Evolutionary conservation across 164 flowering plant genomes (phyloP).

Genomic region (Nymphaea colorata): DNA sequence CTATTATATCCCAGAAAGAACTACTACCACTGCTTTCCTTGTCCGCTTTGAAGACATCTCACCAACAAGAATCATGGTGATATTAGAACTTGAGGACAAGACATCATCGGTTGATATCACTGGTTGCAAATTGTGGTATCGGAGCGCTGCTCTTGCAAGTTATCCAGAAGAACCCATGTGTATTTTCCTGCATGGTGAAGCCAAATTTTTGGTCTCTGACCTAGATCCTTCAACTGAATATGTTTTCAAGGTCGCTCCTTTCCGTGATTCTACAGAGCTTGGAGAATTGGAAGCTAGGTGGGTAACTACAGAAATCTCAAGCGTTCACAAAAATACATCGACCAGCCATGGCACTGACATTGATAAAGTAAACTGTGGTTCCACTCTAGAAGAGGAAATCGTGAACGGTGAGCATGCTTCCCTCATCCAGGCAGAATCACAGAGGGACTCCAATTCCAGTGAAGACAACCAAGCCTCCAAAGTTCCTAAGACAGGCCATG

Average conservation of each 20-base stretch:
- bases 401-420: conserved; percentile 5
- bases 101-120: conserved; percentile 27
- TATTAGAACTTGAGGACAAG: conserved; percentile 22
- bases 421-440: conserved; percentile 11
- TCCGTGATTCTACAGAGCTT: conserved; percentile 17
- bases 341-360: not conserved
- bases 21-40: conserved; percentile 18
- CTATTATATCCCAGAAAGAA: not conserved
- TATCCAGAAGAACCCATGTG: conserved; percentile 39
- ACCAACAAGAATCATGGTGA: conserved; percentile 26
- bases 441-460: conserved; percentile 20
- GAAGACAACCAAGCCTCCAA: conserved; percentile 4
- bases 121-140: conserved; percentile 49
- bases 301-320: conserved; percentile 21
- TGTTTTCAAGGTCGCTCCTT: conserved; percentile 31
- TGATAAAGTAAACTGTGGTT: conserved; percentile 1
- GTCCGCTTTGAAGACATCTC: conserved; percentile 29
- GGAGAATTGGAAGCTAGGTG: conserved; percentile 40
- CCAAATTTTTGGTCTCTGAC: conserved; percentile 22
- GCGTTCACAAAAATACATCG: not conserved
- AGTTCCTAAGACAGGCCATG: conserved; percentile 2
- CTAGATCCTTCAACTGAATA: conserved; percentile 44
- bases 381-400: conserved; percentile 9
- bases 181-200: conserved; percentile 26
- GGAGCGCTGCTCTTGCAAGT: conserved; percentile 16